phyloP scores from a whole-genome alignment of 164 flowering plant species.

The Echeveria elegans region DNA sequence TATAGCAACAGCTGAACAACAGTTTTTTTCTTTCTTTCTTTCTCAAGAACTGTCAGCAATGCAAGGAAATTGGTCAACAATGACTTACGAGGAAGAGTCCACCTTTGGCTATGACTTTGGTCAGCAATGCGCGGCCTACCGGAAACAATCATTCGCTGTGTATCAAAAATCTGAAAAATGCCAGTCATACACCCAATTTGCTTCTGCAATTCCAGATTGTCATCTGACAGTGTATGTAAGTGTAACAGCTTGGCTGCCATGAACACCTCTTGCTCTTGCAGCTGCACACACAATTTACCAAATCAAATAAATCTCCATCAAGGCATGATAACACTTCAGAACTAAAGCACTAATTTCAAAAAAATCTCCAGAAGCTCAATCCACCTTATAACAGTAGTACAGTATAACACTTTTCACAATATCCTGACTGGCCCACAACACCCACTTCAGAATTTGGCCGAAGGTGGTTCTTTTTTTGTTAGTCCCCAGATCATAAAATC shows the following conservation, averaged over 20 bases:
- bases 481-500: neutral
- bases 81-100: conserved; percentile 38
- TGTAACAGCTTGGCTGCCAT: conserved; percentile 62
- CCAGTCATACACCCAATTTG: conserved; percentile 73
- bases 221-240: conserved; percentile 51
- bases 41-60: neutral
- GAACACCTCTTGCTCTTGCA: neutral
- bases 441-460: neutral
- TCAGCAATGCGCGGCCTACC: conserved; percentile 29
- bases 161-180: conserved; percentile 54
- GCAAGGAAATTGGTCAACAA: neutral
- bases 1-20: neutral
- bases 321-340: neutral
- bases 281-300: neutral
- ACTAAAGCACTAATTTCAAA: neutral
- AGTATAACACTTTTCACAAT: too few species aligned
- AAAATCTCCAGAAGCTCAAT: neutral
- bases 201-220: conserved; percentile 57
- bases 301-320: neutral
- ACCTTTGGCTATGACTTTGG: conserved; percentile 32
- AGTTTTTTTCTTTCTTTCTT: neutral
- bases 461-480: neutral
- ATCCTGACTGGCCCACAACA: too few species aligned
- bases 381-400: too few species aligned
- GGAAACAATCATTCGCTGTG: conserved; percentile 30